These are phyloP conservation scores for Scopulariopsis brevicaulis DNA, from an alignment of 2,329 filamentous ascomycete genomes.

Conservation along the genomic window DNA sequence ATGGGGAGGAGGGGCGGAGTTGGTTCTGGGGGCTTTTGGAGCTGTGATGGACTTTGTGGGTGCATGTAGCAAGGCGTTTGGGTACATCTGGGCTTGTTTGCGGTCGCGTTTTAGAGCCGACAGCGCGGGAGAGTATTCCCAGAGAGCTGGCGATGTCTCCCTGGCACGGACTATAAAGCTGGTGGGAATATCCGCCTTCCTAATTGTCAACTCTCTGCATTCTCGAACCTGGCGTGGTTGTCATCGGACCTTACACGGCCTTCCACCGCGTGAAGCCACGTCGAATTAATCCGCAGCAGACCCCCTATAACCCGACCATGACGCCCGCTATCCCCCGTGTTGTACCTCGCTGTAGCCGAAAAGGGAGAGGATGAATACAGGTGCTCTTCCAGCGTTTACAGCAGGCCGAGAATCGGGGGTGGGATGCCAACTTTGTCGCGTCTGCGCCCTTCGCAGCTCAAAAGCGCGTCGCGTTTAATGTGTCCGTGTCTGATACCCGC, in stretches of 20 bases:
- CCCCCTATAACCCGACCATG: not conserved
- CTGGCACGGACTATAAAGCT: too few relatives aligned
- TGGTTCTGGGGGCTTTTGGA: not conserved
- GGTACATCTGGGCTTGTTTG: not conserved
- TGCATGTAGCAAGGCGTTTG: not conserved
- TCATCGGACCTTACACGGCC: too few relatives aligned
- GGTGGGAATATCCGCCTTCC: too few relatives aligned
- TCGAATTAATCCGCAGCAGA: not conserved
- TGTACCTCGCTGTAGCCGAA: not conserved
- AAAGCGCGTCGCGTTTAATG: too few relatives aligned
- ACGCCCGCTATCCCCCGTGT: not conserved
- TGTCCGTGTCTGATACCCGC: too few relatives aligned
- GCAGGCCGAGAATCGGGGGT: not conserved
- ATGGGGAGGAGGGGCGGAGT: not conserved
- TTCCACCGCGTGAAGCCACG: not conserved
- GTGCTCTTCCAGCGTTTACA: too few relatives aligned
- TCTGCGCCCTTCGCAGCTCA: too few relatives aligned
- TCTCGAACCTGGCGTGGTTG: too few relatives aligned
- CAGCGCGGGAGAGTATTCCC: not conserved
- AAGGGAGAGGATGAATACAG: not conserved
- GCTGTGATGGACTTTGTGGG: not conserved
- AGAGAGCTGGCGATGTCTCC: not conserved
- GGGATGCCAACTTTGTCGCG: not conserved
- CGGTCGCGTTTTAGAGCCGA: not conserved
- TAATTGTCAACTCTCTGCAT: too few relatives aligned